A percentile compares a stretch with the other conserved stretches of the same genome.
These are phyloP conservation scores for Phaeotremella fagi DNA, from an alignment of 768 basidiomycete species.

Conservation along the genomic window DNA sequence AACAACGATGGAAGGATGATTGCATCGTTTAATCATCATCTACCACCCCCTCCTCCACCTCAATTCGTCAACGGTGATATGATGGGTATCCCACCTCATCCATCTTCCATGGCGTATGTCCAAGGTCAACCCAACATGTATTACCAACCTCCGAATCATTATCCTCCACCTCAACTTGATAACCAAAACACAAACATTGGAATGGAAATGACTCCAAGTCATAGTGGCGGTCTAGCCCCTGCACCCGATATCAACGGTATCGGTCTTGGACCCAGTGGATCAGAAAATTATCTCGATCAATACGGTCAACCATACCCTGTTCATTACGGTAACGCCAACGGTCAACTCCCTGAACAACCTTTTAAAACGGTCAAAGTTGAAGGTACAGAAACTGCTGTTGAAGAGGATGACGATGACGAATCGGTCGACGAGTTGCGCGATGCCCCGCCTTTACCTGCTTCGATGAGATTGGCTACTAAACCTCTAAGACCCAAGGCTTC, in stretches of 20 bases:
- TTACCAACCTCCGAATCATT: constrained; percentile 14
- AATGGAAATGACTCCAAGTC: constrained; percentile 17
- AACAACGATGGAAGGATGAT: not conserved
- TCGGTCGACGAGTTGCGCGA: constrained; percentile 26
- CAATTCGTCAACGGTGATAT: constrained; percentile 14
- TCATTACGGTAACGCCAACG: constrained; percentile 6
- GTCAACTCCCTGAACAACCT: constrained; percentile 25
- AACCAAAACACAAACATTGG: constrained; percentile 4
- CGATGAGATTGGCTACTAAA: constrained; percentile 38
- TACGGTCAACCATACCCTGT: constrained; percentile 38
- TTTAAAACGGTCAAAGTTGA: constrained; percentile 20
- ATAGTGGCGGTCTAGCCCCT: constrained; percentile 21
- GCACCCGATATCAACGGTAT: constrained; percentile 34
- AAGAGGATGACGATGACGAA: constrained; percentile 30
- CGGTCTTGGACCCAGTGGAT: constrained; percentile 20
- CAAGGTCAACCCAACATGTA: constrained; percentile 41
- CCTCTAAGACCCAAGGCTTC: constrained; percentile 35
- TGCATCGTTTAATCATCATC: constrained; percentile 34
- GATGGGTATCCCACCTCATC: constrained; percentile 30
- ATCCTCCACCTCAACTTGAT: not conserved
- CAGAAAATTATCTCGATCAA: constrained; percentile 42
- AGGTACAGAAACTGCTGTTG: constrained; percentile 12
- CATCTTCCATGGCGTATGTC: constrained; percentile 42
- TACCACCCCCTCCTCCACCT: constrained; percentile 17
- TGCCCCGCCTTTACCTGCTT: constrained; percentile 24